Conservation (phyloP, 2,329 filamentous ascomycete genomes). For the Penicillium occitanis region DNA sequence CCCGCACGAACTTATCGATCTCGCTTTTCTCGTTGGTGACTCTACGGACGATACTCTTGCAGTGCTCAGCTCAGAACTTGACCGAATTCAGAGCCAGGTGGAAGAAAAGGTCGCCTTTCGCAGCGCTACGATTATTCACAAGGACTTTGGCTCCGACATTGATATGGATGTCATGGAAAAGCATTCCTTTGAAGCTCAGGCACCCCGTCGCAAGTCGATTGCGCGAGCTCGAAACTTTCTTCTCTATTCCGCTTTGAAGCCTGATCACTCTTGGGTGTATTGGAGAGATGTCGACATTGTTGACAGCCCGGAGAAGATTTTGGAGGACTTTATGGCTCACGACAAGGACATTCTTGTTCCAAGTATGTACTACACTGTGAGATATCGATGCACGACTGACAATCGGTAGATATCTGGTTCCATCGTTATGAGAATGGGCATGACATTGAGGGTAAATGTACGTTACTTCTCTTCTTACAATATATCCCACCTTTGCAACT, state of each 20-base stretch:
- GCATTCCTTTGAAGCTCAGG: constrained; percentile 84
- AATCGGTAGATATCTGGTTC: constrained; percentile 82
- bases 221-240: constrained; percentile 90
- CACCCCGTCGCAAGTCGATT: constrained; percentile 85
- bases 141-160: constrained; percentile 78
- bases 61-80: constrained; percentile 78
- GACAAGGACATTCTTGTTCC: constrained; percentile 91
- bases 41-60: constrained; percentile 87
- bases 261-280: constrained; percentile 97
- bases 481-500: no score
- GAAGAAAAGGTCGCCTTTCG: constrained; percentile 77
- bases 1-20: constrained; percentile 90
- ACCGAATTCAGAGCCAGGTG: constrained; percentile 78
- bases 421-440: constrained; percentile 76
- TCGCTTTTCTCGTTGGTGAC: constrained; percentile 92
- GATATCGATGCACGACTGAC: constrained; percentile 22
- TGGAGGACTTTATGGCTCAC: constrained; percentile 94
- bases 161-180: constrained; percentile 78
- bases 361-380: constrained; percentile 61
- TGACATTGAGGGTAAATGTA: constrained; percentile 94
- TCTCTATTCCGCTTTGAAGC: constrained; percentile 76
- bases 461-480: constrained; percentile 34
- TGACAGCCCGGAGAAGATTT: constrained; percentile 79
- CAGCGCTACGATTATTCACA: constrained; percentile 81
- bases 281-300: constrained; percentile 98